Conservation (phyloP, 1,284 basidiomycete genomes). For the Anthracocystis panici-leucophaei region DNA sequence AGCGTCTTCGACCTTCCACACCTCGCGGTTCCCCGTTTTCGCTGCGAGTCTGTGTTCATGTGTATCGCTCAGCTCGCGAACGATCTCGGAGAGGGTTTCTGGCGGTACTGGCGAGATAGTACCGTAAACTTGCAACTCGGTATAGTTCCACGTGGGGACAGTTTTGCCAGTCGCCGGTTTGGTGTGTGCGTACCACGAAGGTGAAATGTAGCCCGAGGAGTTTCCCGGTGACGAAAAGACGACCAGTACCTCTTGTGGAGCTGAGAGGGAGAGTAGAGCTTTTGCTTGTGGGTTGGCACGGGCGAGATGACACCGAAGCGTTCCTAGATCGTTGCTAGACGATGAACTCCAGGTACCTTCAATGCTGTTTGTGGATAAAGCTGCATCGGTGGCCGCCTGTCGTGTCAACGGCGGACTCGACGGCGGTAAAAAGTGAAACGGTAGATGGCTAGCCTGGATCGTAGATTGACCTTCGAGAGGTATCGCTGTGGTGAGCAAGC, state of each 20-base stretch:
- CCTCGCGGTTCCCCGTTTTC: background rate
- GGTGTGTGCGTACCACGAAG: constrained; percentile 39
- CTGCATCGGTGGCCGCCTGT: background rate
- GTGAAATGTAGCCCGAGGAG: constrained; percentile 40
- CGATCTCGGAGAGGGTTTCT: constrained; percentile 5
- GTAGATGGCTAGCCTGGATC: constrained; percentile 43
- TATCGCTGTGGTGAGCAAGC: constrained; percentile 47
- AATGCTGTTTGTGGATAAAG: background rate
- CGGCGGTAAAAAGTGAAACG: constrained; percentile 23
- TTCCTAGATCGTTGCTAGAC: constrained; percentile 7
- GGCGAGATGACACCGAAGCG: constrained; percentile 40
- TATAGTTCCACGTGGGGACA: constrained; percentile 58
- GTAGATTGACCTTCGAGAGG: constrained; percentile 14
- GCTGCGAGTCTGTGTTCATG: constrained; percentile 13
- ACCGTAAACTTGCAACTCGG: constrained; percentile 48
- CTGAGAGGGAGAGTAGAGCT: constrained; percentile 16
- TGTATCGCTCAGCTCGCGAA: constrained; percentile 13
- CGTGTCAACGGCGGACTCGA: background rate
- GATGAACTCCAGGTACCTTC: constrained; percentile 9
- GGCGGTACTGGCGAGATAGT: background rate
- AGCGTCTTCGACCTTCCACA: constrained; percentile 70
- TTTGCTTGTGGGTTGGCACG: constrained; percentile 53
- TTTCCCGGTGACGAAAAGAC: constrained; percentile 32
- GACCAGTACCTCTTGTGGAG: constrained; percentile 20
- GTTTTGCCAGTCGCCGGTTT: constrained; percentile 49